Conservation (phyloP, 2,329 filamentous ascomycete genomes). For the Alternaria novae-zelandiae region DNA sequence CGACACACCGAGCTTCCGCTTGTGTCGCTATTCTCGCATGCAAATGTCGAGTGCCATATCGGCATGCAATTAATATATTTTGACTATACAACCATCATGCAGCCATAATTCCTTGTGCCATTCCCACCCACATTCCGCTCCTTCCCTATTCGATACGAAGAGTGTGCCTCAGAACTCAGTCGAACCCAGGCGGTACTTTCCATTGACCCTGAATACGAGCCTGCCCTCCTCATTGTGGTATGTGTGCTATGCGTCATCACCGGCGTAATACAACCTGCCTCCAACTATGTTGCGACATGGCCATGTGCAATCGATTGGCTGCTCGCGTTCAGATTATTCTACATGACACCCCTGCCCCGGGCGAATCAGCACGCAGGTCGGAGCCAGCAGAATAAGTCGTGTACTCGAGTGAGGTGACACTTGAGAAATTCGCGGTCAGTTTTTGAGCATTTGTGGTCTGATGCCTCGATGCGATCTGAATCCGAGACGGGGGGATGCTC, state of each 20-base stretch:
- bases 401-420: constrained; percentile 10
- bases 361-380: constrained; percentile 10
- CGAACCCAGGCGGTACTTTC: constrained; percentile 2
- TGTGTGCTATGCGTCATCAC: constrained; percentile 14
- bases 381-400: constrained; percentile 1
- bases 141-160: constrained; percentile 8
- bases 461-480: background rate
- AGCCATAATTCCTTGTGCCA: background rate
- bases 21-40: background rate
- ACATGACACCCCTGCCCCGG: constrained; percentile 9
- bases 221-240: constrained; percentile 3
- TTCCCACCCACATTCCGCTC: background rate
- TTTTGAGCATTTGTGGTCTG: constrained; percentile 6
- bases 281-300: background rate
- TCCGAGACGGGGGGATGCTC: constrained; percentile 5
- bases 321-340: constrained; percentile 2
- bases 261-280: constrained; percentile 15
- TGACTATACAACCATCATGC: constrained; percentile 2
- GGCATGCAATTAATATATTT: constrained; percentile 1
- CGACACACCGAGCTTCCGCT: constrained; percentile 1
- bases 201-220: constrained; percentile 12
- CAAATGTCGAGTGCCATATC: background rate
- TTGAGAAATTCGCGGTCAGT: background rate
- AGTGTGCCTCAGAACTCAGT: constrained; percentile 5
- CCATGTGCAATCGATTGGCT: constrained; percentile 10